Conservation (phyloP, 768 basidiomycete genomes). For the Boletus speciosus region DNA sequence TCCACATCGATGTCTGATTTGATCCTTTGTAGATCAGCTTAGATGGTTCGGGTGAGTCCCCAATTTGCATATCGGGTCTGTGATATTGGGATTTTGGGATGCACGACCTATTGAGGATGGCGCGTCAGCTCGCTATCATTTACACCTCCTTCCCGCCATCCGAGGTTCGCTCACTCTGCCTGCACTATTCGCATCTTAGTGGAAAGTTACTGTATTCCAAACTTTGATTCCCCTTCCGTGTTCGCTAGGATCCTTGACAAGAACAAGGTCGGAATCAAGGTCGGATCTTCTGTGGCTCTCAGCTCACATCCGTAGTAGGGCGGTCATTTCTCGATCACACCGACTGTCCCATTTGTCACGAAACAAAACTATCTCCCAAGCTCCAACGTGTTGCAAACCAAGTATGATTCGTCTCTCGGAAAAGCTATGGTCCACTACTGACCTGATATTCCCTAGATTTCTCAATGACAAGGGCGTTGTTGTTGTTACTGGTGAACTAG, state of each 20-base stretch:
- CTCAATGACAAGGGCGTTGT: constrained; percentile 87
- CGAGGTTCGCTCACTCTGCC: constrained; percentile 2
- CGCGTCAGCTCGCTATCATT: background rate
- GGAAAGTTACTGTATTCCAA: constrained; percentile 88
- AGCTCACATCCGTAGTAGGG: constrained; percentile 44
- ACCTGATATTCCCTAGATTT: constrained; percentile 42
- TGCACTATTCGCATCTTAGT: constrained; percentile 40
- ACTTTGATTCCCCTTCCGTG: constrained; percentile 91
- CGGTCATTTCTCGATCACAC: constrained; percentile 89
- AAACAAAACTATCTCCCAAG: constrained; percentile 84
- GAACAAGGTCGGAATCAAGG: constrained; percentile 46
- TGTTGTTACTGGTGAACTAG: constrained; percentile 62
- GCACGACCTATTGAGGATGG: background rate
- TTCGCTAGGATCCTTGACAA: constrained; percentile 90
- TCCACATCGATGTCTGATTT: constrained; percentile 3
- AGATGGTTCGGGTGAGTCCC: constrained; percentile 70
- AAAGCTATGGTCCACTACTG: background rate
- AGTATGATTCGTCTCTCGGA: constrained; percentile 33
- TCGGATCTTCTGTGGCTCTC: background rate
- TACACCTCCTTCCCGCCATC: background rate
- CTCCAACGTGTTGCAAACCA: constrained; percentile 85
- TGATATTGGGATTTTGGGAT: background rate
- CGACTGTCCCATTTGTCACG: constrained; percentile 60
- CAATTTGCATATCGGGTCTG: background rate
- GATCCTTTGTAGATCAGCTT: constrained; percentile 51